Base-by-base conservation (phyloP, 176 grass and related monocot genomes). In the Eragrostis nindensis region DNA sequence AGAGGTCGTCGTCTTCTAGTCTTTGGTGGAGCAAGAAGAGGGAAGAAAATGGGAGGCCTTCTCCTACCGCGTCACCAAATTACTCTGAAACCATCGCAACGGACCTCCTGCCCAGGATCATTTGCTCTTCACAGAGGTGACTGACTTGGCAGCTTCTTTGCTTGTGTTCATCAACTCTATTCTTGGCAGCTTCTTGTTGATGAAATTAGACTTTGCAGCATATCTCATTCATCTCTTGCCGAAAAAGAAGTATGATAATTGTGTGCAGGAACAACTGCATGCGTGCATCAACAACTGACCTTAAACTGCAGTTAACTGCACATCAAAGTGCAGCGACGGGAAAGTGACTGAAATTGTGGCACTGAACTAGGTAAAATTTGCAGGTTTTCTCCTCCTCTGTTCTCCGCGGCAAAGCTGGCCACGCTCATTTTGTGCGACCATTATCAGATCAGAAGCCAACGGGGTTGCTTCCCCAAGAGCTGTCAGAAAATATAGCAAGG, bases 361-460 rank as follows among this genome's bases (percentile, higher is more conserved):
- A 74, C 79, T 89, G 83, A 89, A 85, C 70, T 86, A 74, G 66
- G 42, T 68, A 50, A 71, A 80, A 42, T 62, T 83, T 88, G 79
- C 90, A 87, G 82, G 81, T 86, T 18, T 68, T 5, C 0, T 49
- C 76, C 57, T 84, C 66, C 38, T 16, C n/a, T 63, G 24, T 44
- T 9, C 75, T 49, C 47, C 59, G 21, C 65, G 68, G 39, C 53
- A 69, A 26, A 74, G 70, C 24, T 75, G 46, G n/a, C 1, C 5
- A 12, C 71, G 75, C 44, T 84, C 77, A 68, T 68, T 25, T 47
- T 19, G 74, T 21, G 27, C 52, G 41, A 12, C 21, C 36, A 21
- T 88, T 65, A 73, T 88, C 64, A 83, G 65, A 71, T 83, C 90
- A 50, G 87, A 84, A 18, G 68, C 41, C 30, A 86, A 90, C 9